phyloP scores from a whole-genome alignment of 1,284 basidiomycete genomes.

The Pseudozyma sp. region DNA sequence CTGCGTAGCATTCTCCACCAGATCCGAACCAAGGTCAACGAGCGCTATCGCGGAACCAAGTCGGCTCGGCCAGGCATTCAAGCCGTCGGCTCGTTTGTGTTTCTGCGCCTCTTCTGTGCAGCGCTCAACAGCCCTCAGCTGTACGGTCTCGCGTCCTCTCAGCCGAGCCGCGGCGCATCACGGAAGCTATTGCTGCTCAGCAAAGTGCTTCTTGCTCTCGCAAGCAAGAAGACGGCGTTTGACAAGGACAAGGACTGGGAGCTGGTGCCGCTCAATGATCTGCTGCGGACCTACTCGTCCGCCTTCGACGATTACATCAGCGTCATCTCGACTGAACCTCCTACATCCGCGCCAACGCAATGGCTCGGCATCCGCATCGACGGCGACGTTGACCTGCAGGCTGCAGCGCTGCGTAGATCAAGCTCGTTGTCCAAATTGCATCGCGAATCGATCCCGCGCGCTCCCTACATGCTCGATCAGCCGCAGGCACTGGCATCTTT shows the following conservation, averaged over 20 bases:
- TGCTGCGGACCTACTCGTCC: conserved; percentile 47
- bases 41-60: conserved; percentile 35
- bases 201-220: conserved; percentile 57
- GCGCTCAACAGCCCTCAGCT: conserved; percentile 60
- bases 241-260: conserved; percentile 61
- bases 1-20: conserved; percentile 49
- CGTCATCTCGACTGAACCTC: conserved; percentile 55
- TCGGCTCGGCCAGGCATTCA: conserved; percentile 57
- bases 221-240: conserved; percentile 53
- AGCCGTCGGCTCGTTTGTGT: conserved; percentile 61
- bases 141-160: conserved; percentile 53
- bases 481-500: conserved; percentile 52
- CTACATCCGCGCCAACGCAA: conserved; percentile 23
- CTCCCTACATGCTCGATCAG: conserved; percentile 55
- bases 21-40: conserved; percentile 57
- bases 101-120: conserved; percentile 61
- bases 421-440: conserved; percentile 40
- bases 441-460: conserved; percentile 51
- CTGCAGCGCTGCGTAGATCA: conserved; percentile 25
- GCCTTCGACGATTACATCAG: conserved; percentile 63
- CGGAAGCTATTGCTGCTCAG: conserved; percentile 51
- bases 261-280: conserved; percentile 47
- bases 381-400: conserved; percentile 45
- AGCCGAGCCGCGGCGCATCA: conserved; percentile 27
- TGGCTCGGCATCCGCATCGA: conserved; percentile 42